These are phyloP conservation scores for Leccinum fallax DNA, from an alignment of 1,284 basidiomycete species.

Conservation along the genomic window DNA sequence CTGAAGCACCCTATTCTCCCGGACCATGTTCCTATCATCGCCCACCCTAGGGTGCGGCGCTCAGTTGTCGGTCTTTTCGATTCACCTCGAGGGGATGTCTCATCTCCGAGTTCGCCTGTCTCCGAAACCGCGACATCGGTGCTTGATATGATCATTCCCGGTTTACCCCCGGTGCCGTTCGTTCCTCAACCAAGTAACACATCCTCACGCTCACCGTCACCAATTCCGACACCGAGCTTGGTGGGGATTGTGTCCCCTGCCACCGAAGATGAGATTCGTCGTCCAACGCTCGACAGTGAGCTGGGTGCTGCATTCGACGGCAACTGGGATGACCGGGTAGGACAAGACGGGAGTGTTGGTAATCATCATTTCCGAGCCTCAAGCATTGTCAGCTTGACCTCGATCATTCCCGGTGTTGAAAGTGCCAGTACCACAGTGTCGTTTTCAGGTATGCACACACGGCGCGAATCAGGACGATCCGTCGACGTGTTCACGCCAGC, in stretches of 20 bases:
- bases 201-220: constrained; percentile 30
- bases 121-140: constrained; percentile 24
- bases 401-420: constrained; percentile 17
- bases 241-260: constrained; percentile 8
- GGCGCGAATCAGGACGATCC: constrained; percentile 3
- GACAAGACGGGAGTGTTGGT: constrained; percentile 5
- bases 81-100: constrained; percentile 19
- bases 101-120: constrained; percentile 10
- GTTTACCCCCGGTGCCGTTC: constrained; percentile 38
- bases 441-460: constrained; percentile 5
- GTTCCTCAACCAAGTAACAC: constrained; percentile 36
- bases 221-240: constrained; percentile 26
- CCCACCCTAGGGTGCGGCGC: constrained; percentile 47
- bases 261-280: constrained; percentile 6
- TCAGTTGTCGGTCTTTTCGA: constrained; percentile 70
- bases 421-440: constrained; percentile 4
- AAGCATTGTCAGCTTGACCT: constrained; percentile 26
- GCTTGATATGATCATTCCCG: constrained; percentile 37
- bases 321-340: constrained; percentile 18
- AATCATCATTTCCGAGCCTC: constrained; percentile 23
- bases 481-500: constrained; percentile 7
- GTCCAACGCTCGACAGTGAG: constrained; percentile 36
- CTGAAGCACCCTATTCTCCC: constrained; percentile 24
- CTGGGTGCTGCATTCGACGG: constrained; percentile 32
- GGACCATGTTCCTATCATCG: constrained; percentile 21